phyloP scores from a whole-genome alignment of 345 rosid genomes.

The Eucalyptus albens region DNA sequence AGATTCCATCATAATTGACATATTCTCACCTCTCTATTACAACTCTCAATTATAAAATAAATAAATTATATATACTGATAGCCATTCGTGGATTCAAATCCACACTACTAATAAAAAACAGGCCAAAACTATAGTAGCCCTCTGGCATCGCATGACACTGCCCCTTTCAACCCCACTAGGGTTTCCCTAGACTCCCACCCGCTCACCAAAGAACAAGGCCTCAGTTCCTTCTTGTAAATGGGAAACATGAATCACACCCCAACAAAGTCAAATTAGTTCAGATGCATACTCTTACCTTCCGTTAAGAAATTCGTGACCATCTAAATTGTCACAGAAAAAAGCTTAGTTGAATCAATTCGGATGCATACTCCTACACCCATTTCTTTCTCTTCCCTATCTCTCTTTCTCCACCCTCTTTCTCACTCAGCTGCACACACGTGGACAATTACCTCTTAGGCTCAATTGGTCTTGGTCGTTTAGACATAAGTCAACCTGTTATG shows the following conservation, averaged over 20 bases:
- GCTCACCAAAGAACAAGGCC: rapidly evolving
- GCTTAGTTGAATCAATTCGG: neutral
- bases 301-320: neutral
- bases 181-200: rapidly evolving
- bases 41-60: no score
- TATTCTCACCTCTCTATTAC: no score
- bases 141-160: rapidly evolving
- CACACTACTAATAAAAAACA: no score
- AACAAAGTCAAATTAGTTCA: neutral
- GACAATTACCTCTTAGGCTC: neutral
- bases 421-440: no score
- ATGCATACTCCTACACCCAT: neutral
- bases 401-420: no score
- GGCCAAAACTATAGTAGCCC: no score
- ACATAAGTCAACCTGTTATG: neutral
- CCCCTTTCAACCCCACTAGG: neutral
- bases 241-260: neutral
- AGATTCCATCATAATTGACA: no score
- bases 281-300: neutral
- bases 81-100: no score
- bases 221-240: rapidly evolving
- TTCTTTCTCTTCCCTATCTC: neutral
- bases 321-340: no score
- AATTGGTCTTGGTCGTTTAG: neutral
- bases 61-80: no score